Percentiles rank a stretch among this genome's conserved stretches.
Conservation (phyloP, 805 yeast species). For the Metschnikowia aberdeeniae region DNA sequence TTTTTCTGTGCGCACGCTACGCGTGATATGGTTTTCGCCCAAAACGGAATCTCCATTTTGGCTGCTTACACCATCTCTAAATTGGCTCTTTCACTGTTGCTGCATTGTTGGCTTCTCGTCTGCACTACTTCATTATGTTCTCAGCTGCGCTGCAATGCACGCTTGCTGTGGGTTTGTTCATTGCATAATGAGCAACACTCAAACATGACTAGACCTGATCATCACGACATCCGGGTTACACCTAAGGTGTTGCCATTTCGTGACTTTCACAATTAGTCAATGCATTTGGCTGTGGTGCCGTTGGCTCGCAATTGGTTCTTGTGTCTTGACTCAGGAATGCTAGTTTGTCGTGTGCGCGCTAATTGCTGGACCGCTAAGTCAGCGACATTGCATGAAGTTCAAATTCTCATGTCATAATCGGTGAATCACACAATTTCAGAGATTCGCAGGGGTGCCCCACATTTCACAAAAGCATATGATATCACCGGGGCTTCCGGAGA, state of each 20-base stretch:
- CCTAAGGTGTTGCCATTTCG: too few species aligned
- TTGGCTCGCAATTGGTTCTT: too few species aligned
- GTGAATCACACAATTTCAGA: background rate
- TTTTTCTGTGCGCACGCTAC: background rate
- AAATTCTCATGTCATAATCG: background rate
- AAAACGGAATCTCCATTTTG: background rate
- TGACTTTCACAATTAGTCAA: too few species aligned
- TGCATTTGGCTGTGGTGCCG: too few species aligned
- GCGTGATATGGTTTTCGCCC: conserved; percentile 3
- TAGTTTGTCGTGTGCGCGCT: background rate
- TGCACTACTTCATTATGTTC: too few species aligned
- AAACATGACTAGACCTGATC: too few species aligned
- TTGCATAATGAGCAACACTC: too few species aligned
- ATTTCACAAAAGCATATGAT: background rate
- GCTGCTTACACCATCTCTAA: background rate
- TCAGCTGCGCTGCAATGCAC: too few species aligned
- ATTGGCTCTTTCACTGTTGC: background rate
- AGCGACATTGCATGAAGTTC: background rate
- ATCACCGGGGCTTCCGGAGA: background rate
- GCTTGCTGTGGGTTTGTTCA: too few species aligned
- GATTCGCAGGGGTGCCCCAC: background rate
- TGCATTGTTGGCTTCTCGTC: too few species aligned
- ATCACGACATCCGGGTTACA: too few species aligned
- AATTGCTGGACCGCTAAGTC: background rate
- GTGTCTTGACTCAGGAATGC: too few species aligned